Percentiles rank a stretch among this genome's conserved stretches.
These are phyloP conservation scores for Pichia exigua DNA, from an alignment of 805 yeast species.

Conservation along the genomic window DNA sequence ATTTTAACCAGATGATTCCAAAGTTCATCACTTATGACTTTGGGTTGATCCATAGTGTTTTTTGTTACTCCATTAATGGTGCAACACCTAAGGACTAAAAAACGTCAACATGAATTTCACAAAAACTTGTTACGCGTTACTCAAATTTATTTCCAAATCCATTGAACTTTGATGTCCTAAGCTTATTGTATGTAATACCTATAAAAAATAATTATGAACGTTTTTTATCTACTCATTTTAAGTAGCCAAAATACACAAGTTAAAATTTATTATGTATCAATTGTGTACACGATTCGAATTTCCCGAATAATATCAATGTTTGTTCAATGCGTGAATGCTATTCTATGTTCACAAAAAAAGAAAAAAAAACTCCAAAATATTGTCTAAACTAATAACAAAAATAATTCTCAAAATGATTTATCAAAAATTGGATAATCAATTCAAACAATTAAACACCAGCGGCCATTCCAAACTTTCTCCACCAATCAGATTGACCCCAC, in stretches of 20 bases:
- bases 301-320: too few relatives aligned
- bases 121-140: not conserved
- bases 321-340: too few relatives aligned
- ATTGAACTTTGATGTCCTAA: not conserved
- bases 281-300: too few relatives aligned
- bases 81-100: too few relatives aligned
- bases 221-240: too few relatives aligned
- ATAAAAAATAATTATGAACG: too few relatives aligned
- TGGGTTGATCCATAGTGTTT: not conserved
- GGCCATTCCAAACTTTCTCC: slow-evolving; percentile 80
- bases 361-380: not conserved
- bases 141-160: not conserved
- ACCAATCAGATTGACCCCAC: slow-evolving; percentile 80
- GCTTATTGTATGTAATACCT: too few relatives aligned
- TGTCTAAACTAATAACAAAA: not conserved
- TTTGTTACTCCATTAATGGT: too few relatives aligned
- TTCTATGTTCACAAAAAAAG: too few relatives aligned
- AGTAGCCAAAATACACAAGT: too few relatives aligned
- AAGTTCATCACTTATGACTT: not conserved
- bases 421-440: not conserved
- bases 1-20: slow-evolving; percentile 1
- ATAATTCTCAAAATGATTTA: not conserved
- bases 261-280: too few relatives aligned
- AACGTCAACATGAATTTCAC: not conserved
- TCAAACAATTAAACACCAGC: slow-evolving; percentile 45